These are phyloP conservation scores for Fraxinus ornus DNA, from an alignment of 305 asterid genomes.

Conservation along the genomic window DNA sequence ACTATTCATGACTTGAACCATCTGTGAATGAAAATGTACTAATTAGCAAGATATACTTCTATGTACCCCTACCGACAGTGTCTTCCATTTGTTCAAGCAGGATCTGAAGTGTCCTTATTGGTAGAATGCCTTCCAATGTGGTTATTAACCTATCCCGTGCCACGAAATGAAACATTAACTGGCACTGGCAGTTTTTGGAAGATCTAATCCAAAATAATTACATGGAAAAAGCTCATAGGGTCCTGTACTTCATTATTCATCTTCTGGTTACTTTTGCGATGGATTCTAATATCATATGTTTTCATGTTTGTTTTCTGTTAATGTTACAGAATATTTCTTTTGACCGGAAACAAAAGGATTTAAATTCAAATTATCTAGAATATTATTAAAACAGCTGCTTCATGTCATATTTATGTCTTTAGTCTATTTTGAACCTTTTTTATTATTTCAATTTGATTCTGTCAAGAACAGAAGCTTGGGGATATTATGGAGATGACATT, in stretches of 20 bases:
- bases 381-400: not conserved
- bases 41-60: not conserved
- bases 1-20: not conserved
- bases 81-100: not conserved
- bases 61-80: not conserved
- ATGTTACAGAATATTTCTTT: not conserved
- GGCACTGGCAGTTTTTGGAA: not conserved
- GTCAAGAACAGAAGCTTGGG: slow-evolving; percentile 49
- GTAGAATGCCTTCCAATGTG: not conserved
- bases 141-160: not conserved
- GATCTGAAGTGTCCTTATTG: not conserved
- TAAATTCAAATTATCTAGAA: not conserved
- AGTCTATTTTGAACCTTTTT: slow-evolving; percentile 4
- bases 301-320: not conserved
- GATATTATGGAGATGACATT: slow-evolving; percentile 59
- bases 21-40: not conserved
- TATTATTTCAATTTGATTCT: slow-evolving; percentile 15
- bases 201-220: not conserved
- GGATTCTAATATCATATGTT: not conserved
- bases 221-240: not conserved
- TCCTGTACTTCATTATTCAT: not conserved
- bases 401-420: slow-evolving; percentile 3
- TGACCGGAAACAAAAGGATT: not conserved
- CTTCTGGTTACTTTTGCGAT: not conserved
- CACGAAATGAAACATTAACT: not conserved